Percentiles rank a stretch among this genome's conserved stretches.
Evolutionary conservation across 805 yeast species (phyloP).

Genomic region (Lipomyces yamanashiensis): DNA sequence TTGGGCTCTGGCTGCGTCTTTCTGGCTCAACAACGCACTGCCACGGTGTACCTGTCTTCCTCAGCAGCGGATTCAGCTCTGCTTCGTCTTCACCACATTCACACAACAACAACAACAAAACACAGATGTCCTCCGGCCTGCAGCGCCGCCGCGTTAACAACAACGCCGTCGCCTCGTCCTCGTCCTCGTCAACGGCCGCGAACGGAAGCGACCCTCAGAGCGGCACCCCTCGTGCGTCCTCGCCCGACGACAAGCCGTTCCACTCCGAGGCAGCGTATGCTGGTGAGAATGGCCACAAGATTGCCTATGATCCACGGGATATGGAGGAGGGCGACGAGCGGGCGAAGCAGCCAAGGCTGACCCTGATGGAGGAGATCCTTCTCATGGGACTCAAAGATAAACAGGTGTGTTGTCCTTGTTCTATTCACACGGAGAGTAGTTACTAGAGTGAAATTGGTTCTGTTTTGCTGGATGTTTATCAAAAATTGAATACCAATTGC

Average conservation of each 20-base stretch:
- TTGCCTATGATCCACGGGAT: conserved; percentile 83
- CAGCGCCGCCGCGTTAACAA: conserved; percentile 37
- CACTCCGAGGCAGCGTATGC: conserved; percentile 11
- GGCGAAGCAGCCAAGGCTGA: conserved; percentile 67
- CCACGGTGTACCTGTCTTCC: background rate
- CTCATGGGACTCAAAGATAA: conserved; percentile 92
- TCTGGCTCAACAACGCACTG: no score
- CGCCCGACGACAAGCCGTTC: conserved; percentile 15
- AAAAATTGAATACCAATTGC: background rate
- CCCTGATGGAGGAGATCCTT: conserved; percentile 95
- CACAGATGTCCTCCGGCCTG: conserved; percentile 35
- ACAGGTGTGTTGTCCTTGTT: conserved; percentile 50
- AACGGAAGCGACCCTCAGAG: background rate
- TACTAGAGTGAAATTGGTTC: background rate
- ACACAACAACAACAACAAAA: background rate
- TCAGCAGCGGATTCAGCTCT: background rate
- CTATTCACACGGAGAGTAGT: background rate
- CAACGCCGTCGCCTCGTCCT: conserved; percentile 13
- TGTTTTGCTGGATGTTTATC: background rate
- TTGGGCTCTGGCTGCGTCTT: no score
- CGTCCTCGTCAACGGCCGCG: conserved; percentile 12
- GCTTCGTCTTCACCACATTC: background rate
- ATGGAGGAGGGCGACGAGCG: conserved; percentile 53
- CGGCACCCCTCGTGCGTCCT: conserved; percentile 1
- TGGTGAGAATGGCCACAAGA: conserved; percentile 56